Evolutionary conservation across 2,329 filamentous ascomycete species (phyloP).

Genomic region (Scleromitrula shiraiana): DNA sequence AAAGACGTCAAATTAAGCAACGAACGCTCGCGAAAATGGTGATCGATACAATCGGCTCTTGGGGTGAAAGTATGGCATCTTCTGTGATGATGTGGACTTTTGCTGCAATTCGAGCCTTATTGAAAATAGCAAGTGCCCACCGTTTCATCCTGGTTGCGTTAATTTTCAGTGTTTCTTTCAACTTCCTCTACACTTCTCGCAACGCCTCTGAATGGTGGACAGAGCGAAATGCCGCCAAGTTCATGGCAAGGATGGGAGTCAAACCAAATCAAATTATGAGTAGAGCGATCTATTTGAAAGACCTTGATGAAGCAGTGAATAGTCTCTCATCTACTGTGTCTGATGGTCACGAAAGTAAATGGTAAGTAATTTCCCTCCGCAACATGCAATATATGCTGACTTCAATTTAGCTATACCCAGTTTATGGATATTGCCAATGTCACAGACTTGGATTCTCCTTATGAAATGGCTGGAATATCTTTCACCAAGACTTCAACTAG

Average conservation of each 20-base stretch:
- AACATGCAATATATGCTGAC: slow-evolving; percentile 13
- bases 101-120: slow-evolving; percentile 55
- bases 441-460: slow-evolving; percentile 49
- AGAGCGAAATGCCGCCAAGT: slow-evolving; percentile 70
- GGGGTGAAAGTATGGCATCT: slow-evolving; percentile 65
- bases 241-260: slow-evolving; percentile 77
- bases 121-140: slow-evolving; percentile 63
- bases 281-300: slow-evolving; percentile 73
- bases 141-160: slow-evolving; percentile 65
- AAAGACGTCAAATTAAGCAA: slow-evolving; percentile 50
- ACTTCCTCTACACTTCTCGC: slow-evolving; percentile 66
- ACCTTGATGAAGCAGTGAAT: slow-evolving; percentile 58
- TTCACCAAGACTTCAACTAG: slow-evolving; percentile 42
- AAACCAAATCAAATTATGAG: slow-evolving; percentile 73
- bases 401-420: slow-evolving; percentile 43
- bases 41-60: slow-evolving; percentile 63
- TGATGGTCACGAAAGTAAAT: slow-evolving; percentile 38
- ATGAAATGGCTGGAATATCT: slow-evolving; percentile 42
- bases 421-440: slow-evolving; percentile 52
- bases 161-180: slow-evolving; percentile 59
- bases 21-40: slow-evolving; percentile 61
- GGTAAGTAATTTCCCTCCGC: slow-evolving; percentile 30
- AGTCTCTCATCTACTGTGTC: slow-evolving; percentile 17
- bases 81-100: slow-evolving; percentile 72
- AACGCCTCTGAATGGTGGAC: slow-evolving; percentile 75